Evolutionary conservation across 2,329 filamentous ascomycete species (phyloP), one percentile per base, ranked within the genome.

Genomic region (Botryotinia calthae): DNA sequence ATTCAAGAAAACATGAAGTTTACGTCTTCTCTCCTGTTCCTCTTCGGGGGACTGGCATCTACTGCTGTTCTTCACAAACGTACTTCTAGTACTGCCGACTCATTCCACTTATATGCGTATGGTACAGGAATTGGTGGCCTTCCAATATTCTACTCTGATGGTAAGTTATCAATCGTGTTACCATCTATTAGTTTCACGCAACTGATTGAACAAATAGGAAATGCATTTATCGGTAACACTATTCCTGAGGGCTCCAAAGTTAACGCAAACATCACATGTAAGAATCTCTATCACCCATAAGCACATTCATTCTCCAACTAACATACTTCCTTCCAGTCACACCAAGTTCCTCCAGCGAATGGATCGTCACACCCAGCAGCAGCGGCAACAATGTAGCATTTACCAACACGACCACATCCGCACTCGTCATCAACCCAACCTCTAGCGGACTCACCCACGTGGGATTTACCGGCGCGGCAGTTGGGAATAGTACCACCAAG

Each of bases 41-140:
- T 69, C 54, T 28, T 61, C 4, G 54, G 66, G 37, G 54, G 66
- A n/a, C 31, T 69, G 28, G 69, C 46, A 54, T 71, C 69, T 31
- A 61, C 69, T 42, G 69, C 69, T 18, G 59, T 65, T 22, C 54
- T 71, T 16, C 48, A 37, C 14, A 71, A 46, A 58, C 59, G 69
- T 9, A 14, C 34, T 65, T 25, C 34, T 12, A 18, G 37, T 18
- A 8, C 46, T 46, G 20, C 34, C 34, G 22, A 34, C 34, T 16
- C 69, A 34, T 71, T 71, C 25, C 31, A 40, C 25, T 34, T 72
- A 31, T 72, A 72, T 69, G 71, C 71, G 18, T 72, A 72, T 31
- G 71, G 71, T 20, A 51, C 25, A 14, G 56, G 56, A 4, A 72
- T 72, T 51, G 63, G 63, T 22, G 71, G 71, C 37, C 63, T 72